Percentiles rank a stretch among this genome's conserved stretches.
These are phyloP conservation scores for Pseudogymnoascus sp. DNA, from an alignment of 2,329 filamentous ascomycete species.

Conservation along the genomic window DNA sequence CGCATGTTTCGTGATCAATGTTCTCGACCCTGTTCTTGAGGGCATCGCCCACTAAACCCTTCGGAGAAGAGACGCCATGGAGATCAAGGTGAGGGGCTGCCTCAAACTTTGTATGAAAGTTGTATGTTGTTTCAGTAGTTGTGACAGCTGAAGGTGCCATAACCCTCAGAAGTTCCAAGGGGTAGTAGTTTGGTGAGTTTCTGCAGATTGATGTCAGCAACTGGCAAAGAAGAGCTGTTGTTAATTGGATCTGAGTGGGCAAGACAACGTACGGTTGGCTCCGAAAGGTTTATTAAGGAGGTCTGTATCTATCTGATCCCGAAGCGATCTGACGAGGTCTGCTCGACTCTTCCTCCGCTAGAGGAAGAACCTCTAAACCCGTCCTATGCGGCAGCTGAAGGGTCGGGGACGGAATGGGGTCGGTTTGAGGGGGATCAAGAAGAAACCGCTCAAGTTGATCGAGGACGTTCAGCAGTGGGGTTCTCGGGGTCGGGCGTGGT, in stretches of 20 bases:
- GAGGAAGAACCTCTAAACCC: conserved; percentile 97
- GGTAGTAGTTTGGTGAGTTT: neutral
- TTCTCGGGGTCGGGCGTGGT: neutral
- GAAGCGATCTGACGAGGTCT: conserved; percentile 89
- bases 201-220: conserved; percentile 11
- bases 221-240: neutral
- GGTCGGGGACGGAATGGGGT: conserved; percentile 51
- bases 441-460: conserved; percentile 44
- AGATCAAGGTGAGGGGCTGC: conserved; percentile 23
- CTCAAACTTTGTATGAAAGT: conserved; percentile 25
- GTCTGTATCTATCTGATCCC: conserved; percentile 89
- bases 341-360: conserved; percentile 98
- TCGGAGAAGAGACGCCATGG: conserved; percentile 41
- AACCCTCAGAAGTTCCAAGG: conserved; percentile 19
- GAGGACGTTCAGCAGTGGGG: conserved; percentile 22
- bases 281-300: conserved; percentile 66
- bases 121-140: conserved; percentile 37
- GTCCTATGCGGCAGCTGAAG: conserved; percentile 99
- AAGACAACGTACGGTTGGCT: conserved; percentile 14
- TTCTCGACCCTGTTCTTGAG: conserved; percentile 76
- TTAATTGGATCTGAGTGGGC: neutral
- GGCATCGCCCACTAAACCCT: conserved; percentile 78
- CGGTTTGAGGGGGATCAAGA: conserved; percentile 44
- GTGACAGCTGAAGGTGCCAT: conserved; percentile 66
- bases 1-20: conserved; percentile 82